phyloP scores from a whole-genome alignment of 2,329 filamentous ascomycete genomes.

The Botrytis aclada region DNA sequence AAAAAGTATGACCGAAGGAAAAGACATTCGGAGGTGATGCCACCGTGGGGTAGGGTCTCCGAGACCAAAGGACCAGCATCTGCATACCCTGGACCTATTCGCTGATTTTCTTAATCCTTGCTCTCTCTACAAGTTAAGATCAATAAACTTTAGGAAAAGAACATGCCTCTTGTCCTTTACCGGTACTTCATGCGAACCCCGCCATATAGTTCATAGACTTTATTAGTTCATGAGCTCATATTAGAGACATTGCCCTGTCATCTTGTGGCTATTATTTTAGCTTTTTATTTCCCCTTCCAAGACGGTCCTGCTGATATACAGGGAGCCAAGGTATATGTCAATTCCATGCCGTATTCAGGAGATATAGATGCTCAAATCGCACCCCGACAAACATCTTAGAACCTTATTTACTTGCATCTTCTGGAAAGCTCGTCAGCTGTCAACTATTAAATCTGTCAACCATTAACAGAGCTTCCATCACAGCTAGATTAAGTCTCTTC shows the following conservation, averaged over 20 bases:
- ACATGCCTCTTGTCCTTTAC: slow-evolving; percentile 28
- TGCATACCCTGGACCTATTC: slow-evolving; percentile 7
- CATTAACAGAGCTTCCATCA: slow-evolving; percentile 20
- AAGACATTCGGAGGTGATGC: slow-evolving; percentile 21
- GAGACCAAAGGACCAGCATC: slow-evolving; percentile 7
- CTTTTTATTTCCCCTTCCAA: slow-evolving; percentile 28
- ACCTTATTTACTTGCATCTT: slow-evolving; percentile 27
- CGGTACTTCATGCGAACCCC: slow-evolving; percentile 34
- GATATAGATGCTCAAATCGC: slow-evolving; percentile 34
- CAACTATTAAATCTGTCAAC: slow-evolving; percentile 6
- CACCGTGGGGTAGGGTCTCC: slow-evolving; percentile 17
- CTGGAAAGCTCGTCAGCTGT: neutral
- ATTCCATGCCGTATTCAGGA: slow-evolving; percentile 29
- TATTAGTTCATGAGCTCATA: neutral
- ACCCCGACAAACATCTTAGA: slow-evolving; percentile 21
- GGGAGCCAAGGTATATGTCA: slow-evolving; percentile 19
- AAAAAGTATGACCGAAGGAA: slow-evolving; percentile 23
- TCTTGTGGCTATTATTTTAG: slow-evolving; percentile 27
- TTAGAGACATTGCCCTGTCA: slow-evolving; percentile 24
- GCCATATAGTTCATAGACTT: slow-evolving; percentile 31
- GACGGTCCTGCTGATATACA: slow-evolving; percentile 34
- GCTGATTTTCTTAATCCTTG: slow-evolving; percentile 14
- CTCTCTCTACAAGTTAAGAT: slow-evolving; percentile 27
- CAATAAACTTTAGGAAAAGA: slow-evolving; percentile 31
- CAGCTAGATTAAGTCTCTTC: slow-evolving; percentile 19